Conservation (phyloP, 805 yeast species). For the Allodekkera sacchari region DNA sequence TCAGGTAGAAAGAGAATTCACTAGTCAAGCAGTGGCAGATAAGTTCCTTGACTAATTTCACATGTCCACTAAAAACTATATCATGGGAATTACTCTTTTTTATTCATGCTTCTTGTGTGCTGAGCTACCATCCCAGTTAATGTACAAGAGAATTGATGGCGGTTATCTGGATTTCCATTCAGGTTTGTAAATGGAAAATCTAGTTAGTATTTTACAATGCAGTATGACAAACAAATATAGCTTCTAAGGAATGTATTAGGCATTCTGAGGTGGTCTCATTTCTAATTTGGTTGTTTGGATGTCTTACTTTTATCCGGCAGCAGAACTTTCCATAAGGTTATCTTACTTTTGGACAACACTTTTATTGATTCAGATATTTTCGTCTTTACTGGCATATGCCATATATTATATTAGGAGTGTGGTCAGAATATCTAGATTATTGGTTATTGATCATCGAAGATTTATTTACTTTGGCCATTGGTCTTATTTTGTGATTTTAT, state of each 20-base stretch:
- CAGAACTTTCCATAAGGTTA: constrained; percentile 50
- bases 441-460: constrained; percentile 66
- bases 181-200: constrained; percentile 50
- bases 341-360: constrained; percentile 54
- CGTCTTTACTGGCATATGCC: constrained; percentile 42
- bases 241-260: too few species aligned
- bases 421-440: constrained; percentile 39
- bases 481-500: too few species aligned
- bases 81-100: constrained; percentile 49
- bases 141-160: constrained; percentile 54
- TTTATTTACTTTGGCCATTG: constrained; percentile 43
- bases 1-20: constrained; percentile 50
- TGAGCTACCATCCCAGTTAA: constrained; percentile 58
- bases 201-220: too few species aligned
- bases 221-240: too few species aligned
- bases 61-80: constrained; percentile 50
- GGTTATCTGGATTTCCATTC: constrained; percentile 55
- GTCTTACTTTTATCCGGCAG: constrained; percentile 54
- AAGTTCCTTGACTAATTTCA: constrained; percentile 42
- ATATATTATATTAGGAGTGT: constrained; percentile 41
- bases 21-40: constrained; percentile 48
- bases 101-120: constrained; percentile 43
- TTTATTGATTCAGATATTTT: constrained; percentile 35
- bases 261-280: constrained; percentile 67
- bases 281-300: constrained; percentile 58